Percentiles rank a stretch among this genome's conserved stretches.
Conservation (phyloP, 2,329 filamentous ascomycete genomes). For the Pyrenochaeta sp. region DNA sequence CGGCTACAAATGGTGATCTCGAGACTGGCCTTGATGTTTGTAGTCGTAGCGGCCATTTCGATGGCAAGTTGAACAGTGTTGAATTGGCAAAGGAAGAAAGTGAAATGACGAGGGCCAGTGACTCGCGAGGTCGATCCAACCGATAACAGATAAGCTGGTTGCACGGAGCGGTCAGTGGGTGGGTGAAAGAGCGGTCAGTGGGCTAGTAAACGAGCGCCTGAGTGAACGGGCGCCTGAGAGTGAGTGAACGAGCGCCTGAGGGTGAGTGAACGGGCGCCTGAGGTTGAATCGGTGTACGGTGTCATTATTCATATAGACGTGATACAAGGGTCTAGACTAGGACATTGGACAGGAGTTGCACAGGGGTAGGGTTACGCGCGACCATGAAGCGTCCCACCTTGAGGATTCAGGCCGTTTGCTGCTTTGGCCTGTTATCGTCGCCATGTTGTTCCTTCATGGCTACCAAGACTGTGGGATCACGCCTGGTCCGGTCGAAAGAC, state of each 20-base stretch:
- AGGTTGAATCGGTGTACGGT: background rate
- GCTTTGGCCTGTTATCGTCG: slow-evolving; percentile 23
- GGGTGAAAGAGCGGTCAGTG: too few species aligned
- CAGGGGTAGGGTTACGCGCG: slow-evolving; percentile 21
- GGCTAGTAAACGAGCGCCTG: too few species aligned
- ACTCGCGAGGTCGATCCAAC: background rate
- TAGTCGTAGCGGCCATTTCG: slow-evolving; percentile 31
- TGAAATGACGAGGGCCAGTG: background rate
- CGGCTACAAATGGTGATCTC: slow-evolving; percentile 46
- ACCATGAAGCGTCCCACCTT: slow-evolving; percentile 11
- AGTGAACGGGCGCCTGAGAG: too few species aligned
- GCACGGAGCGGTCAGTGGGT: slow-evolving; percentile 6
- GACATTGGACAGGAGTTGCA: slow-evolving; percentile 19
- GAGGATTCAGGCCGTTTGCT: background rate
- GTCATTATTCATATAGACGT: slow-evolving; percentile 24
- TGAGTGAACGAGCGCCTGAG: slow-evolving; percentile 17
- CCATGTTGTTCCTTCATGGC: slow-evolving; percentile 7
- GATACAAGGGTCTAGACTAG: slow-evolving; percentile 12
- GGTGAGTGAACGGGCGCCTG: slow-evolving; percentile 15
- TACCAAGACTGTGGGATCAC: slow-evolving; percentile 19
- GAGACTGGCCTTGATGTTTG: slow-evolving; percentile 39
- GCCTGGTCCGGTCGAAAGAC: slow-evolving; percentile 24
- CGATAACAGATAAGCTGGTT: background rate
- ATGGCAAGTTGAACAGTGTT: slow-evolving; percentile 3
- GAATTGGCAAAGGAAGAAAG: slow-evolving; percentile 1